These are phyloP conservation scores for Coniferiporia sulphurascens DNA, from an alignment of 1,284 basidiomycete genomes.

Conservation along the genomic window DNA sequence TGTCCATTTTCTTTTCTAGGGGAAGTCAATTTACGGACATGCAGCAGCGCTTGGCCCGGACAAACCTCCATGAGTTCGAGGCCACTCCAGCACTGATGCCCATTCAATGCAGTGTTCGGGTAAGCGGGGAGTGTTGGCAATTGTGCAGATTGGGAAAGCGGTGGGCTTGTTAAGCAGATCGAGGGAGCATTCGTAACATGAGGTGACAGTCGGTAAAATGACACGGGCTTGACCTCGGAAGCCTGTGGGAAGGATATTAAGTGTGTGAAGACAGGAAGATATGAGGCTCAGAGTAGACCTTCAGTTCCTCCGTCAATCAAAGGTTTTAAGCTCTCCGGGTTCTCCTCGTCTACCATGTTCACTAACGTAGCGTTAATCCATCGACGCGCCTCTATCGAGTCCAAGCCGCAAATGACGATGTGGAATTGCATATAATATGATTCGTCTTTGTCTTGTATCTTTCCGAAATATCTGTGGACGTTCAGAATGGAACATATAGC, in stretches of 20 bases:
- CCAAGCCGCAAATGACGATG: conserved; percentile 95
- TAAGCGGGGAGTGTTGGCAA: conserved; percentile 96
- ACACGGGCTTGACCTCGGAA: conserved; percentile 99
- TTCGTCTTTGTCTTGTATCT: conserved; percentile 97
- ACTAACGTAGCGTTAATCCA: conserved; percentile 99
- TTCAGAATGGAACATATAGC: conserved; percentile 19
- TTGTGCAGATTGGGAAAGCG: conserved; percentile 97
- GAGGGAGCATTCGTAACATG: conserved; percentile 97
- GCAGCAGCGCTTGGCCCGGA: conserved; percentile 3
- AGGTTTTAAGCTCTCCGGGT: conserved; percentile 93
- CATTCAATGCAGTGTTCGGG: conserved; percentile 99
- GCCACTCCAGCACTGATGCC: conserved; percentile 99
- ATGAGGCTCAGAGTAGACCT: conserved; percentile 44
- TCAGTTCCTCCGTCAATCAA: conserved; percentile 99
- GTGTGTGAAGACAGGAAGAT: not conserved
- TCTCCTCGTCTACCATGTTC: conserved; percentile 86
- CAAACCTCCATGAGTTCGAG: conserved; percentile 80
- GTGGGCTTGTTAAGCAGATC: conserved; percentile 99
- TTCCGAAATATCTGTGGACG: conserved; percentile 77
- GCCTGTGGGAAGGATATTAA: conserved; percentile 43
- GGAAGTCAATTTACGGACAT: conserved; percentile 10
- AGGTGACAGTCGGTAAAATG: conserved; percentile 92
- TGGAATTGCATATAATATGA: conserved; percentile 98
- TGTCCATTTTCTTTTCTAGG: conserved; percentile 90
- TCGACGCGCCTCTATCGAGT: conserved; percentile 92